Percentiles rank a stretch among this genome's conserved stretches.
Evolutionary conservation across 2,329 filamentous ascomycete genomes (phyloP).

Genomic region (Arachnopeziza araneosa): DNA sequence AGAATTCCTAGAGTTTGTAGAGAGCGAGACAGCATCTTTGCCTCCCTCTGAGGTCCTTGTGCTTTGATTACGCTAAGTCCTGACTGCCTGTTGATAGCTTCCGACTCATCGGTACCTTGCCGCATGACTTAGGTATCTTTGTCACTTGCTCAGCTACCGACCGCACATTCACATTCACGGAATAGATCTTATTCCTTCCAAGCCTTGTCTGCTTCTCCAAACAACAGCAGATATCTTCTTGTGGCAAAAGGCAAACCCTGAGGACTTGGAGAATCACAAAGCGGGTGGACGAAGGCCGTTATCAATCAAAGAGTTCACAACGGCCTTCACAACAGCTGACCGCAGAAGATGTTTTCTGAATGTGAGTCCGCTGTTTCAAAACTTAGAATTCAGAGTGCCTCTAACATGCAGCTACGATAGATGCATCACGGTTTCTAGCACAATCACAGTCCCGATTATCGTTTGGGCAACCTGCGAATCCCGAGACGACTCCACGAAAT

Average conservation of each 20-base stretch:
- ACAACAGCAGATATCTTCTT: background rate
- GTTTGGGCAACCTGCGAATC: slow-evolving; percentile 56
- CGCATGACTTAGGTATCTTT: background rate
- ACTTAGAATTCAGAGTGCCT: background rate
- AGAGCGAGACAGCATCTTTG: background rate
- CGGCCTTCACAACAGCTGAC: slow-evolving; percentile 3
- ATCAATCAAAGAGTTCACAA: slow-evolving; percentile 5
- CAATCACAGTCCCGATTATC: slow-evolving; percentile 92
- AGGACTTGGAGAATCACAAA: background rate
- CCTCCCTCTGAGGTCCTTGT: background rate
- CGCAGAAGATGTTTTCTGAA: slow-evolving; percentile 31
- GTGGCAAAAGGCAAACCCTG: background rate
- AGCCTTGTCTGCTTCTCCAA: background rate
- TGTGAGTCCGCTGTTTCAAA: slow-evolving; percentile 20
- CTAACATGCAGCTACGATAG: slow-evolving; percentile 42
- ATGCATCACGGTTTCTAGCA: slow-evolving; percentile 92
- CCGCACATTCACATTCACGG: background rate
- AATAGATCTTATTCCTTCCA: background rate
- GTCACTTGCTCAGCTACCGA: background rate
- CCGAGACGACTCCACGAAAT: slow-evolving; percentile 34
- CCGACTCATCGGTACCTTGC: no score
- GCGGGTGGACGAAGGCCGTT: background rate
- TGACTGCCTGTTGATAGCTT: background rate
- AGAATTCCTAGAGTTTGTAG: background rate
- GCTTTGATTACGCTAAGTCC: background rate